Conservation (phyloP, 2,329 filamentous ascomycete species). For the Phialophora expanda region DNA sequence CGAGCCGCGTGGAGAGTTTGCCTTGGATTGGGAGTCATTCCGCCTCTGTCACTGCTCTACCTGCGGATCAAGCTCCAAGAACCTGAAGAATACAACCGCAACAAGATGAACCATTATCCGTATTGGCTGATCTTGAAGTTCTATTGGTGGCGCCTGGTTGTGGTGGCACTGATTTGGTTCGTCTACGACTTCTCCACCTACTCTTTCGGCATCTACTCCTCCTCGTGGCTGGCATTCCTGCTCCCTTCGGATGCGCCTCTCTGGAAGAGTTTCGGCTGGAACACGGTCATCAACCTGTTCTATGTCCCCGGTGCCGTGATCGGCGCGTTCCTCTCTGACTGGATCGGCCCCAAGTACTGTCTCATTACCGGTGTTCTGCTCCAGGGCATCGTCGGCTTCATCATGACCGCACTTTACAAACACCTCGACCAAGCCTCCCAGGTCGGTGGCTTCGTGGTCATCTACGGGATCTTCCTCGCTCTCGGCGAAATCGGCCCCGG, state of each 20-base stretch:
- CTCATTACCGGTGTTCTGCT: slow-evolving; percentile 71
- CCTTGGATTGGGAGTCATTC: slow-evolving; percentile 78
- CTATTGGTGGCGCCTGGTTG: slow-evolving; percentile 73
- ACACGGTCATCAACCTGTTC: slow-evolving; percentile 84
- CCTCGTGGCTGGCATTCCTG: slow-evolving; percentile 64
- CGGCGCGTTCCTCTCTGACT: slow-evolving; percentile 78
- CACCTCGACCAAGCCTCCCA: slow-evolving; percentile 69
- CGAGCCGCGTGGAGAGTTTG: slow-evolving; percentile 81
- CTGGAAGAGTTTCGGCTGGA: slow-evolving; percentile 85
- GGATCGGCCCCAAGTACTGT: slow-evolving; percentile 76
- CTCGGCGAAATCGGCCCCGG: slow-evolving; percentile 84
- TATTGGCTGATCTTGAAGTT: slow-evolving; percentile 62
- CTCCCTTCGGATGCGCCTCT: slow-evolving; percentile 66
- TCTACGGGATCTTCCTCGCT: slow-evolving; percentile 78
- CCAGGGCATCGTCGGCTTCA: slow-evolving; percentile 81
- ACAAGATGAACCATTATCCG: slow-evolving; percentile 70
- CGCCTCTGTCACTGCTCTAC: slow-evolving; percentile 72
- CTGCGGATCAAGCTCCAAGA: slow-evolving; percentile 76
- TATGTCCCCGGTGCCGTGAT: slow-evolving; percentile 82
- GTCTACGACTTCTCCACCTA: slow-evolving; percentile 86
- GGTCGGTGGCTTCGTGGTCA: slow-evolving; percentile 76
- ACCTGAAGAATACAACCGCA: slow-evolving; percentile 74
- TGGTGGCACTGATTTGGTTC: slow-evolving; percentile 81
- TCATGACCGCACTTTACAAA: slow-evolving; percentile 81
- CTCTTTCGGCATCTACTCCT: slow-evolving; percentile 83